phyloP scores from a whole-genome alignment of 2,329 filamentous ascomycete genomes.

The Xylariaceae sp. region DNA sequence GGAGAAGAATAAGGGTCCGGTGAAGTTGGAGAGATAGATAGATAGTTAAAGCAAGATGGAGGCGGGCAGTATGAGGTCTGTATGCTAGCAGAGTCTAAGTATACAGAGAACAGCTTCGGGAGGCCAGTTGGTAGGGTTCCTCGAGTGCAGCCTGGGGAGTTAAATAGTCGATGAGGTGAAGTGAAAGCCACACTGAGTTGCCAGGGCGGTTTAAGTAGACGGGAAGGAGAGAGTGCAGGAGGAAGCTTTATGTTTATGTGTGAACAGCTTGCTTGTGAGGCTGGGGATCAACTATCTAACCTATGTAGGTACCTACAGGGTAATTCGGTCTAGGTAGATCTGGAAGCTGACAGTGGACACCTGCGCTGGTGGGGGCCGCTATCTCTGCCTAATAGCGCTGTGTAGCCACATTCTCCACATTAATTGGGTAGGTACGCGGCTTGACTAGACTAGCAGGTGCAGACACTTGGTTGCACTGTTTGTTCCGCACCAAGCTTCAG shows the following conservation, averaged over 20 bases:
- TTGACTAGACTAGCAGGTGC: too few species aligned
- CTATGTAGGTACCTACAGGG: not conserved
- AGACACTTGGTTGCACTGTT: too few species aligned
- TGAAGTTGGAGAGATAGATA: not conserved
- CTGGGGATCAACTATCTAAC: not conserved
- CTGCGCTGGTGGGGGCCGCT: too few species aligned
- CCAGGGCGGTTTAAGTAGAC: not conserved
- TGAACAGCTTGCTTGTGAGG: not conserved
- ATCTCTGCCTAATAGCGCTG: too few species aligned
- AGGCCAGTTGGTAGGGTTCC: not conserved
- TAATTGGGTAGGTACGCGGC: too few species aligned
- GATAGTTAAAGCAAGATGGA: not conserved
- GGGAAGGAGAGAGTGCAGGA: not conserved
- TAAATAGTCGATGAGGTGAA: not conserved
- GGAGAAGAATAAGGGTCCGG: not conserved
- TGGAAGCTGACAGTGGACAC: too few species aligned
- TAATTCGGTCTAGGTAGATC: not conserved
- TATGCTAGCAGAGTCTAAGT: not conserved
- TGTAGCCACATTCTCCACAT: too few species aligned
- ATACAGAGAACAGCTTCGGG: not conserved
- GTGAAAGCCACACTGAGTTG: too few species aligned
- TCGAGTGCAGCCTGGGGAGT: not conserved
- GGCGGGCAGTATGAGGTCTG: not conserved
- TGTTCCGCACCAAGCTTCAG: too few species aligned
- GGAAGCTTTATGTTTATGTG: not conserved